Evolutionary conservation across 768 basidiomycete species (phyloP), one percentile per base, ranked within the genome.

Genomic region (Amanita phalloides): DNA sequence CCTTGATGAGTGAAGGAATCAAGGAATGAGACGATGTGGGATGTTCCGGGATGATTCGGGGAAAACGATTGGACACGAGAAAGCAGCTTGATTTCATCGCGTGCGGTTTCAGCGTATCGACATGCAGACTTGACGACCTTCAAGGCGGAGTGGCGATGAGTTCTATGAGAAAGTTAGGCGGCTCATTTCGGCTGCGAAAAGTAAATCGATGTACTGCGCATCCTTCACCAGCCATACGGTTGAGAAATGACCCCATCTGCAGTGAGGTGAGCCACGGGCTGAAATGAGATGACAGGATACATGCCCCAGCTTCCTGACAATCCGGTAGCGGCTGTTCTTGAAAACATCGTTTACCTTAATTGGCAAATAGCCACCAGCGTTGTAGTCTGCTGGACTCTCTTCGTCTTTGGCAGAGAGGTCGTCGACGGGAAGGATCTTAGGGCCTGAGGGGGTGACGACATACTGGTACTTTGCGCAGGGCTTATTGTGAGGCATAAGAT

Each of bases 41-140:
- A 68, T 51, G 86, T 76, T 51, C 93, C 93, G 13, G 80, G 80
- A 63, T 95, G 92, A 2, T 71, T 62, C n/a, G 81, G 84, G 62
- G 80, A 84, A 64, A 78, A 75, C 17, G 78, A 74, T 49, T 78
- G 73, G 4, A 94, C 85, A 57, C 82, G 82, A 56, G 82, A 79
- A 37, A 93, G 77, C 32, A 97, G 78, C 64, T 92, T 90, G 66
- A 98, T 97, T 70, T 98, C 95, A 65, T 98, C 95, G 47, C 86
- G 79, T 26, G 95, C 95, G 4, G 95, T 97, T 65, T 97, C 94
- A 54, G 92, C 90, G 69, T 98, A 98, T 57, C 93, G 84, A 21
- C 83, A 81, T 20, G 92, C 94, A 26, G 93, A 95, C 69, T 95
- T 95, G 68, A 94, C 90, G 51, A 96, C 84, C 66, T 96, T 96